These are phyloP conservation scores for Heimioporus sp. DNA, from an alignment of 768 basidiomycete species.

Conservation along the genomic window DNA sequence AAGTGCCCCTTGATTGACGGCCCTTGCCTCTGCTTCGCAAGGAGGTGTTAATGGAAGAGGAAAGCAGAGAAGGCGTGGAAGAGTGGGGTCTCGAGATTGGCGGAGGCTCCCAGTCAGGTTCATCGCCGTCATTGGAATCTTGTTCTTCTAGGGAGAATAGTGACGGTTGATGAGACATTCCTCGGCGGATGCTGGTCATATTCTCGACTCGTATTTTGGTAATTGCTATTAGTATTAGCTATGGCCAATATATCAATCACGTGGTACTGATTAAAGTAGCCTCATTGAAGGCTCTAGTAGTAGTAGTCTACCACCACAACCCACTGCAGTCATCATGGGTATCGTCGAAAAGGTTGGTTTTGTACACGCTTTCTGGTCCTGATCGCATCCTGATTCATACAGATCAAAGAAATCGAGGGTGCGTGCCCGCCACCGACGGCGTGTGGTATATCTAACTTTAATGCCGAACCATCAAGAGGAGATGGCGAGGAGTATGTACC, in stretches of 20 bases:
- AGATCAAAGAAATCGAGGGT: constrained; percentile 98
- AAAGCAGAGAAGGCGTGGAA: constrained; percentile 20
- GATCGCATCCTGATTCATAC: constrained; percentile 3
- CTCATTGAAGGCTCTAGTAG: too few species aligned
- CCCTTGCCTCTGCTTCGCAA: constrained; percentile 32
- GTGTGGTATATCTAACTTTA: constrained; percentile 7
- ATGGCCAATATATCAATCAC: background rate
- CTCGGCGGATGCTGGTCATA: constrained; percentile 26
- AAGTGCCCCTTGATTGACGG: constrained; percentile 28
- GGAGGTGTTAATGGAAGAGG: constrained; percentile 30
- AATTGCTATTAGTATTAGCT: too few species aligned
- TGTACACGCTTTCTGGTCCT: constrained; percentile 1
- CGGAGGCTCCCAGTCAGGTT: constrained; percentile 44
- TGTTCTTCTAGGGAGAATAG: constrained; percentile 65
- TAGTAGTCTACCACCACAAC: too few species aligned
- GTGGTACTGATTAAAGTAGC: too few species aligned
- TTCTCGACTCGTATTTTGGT: background rate
- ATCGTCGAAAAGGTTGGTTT: constrained; percentile 82
- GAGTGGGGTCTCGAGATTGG: constrained; percentile 27
- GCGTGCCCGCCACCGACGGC: constrained; percentile 27
- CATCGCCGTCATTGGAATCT: constrained; percentile 45
- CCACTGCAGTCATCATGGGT: constrained; percentile 60
- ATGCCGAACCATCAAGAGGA: constrained; percentile 58
- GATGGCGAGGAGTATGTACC: constrained; percentile 88
- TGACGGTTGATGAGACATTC: constrained; percentile 54